Conservation (phyloP, 148 eudicot species). For the Agrostemma githago region DNA sequence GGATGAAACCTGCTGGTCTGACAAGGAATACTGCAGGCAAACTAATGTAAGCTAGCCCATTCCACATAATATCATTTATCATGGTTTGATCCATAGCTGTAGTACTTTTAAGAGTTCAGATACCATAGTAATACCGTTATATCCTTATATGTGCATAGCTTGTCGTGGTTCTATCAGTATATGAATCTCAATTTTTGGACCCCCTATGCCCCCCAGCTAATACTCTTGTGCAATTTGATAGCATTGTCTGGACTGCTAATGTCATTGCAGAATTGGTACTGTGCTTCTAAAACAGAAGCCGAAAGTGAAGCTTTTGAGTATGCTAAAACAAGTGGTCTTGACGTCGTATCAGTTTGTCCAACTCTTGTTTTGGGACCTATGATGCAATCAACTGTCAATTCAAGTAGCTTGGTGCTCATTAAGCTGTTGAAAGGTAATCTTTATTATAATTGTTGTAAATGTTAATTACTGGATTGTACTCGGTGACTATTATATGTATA, state of each 20-base stretch:
- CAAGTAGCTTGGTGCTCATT: slow-evolving; percentile 68
- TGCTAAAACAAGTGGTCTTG: slow-evolving; percentile 54
- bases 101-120: not conserved
- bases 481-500: too few species aligned
- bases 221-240: not conserved
- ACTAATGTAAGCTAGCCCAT: slow-evolving; percentile 27
- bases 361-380: slow-evolving; percentile 61
- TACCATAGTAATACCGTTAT: not conserved
- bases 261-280: slow-evolving; percentile 70
- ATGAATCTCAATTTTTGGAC: not conserved
- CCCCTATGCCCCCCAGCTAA: not conserved
- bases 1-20: slow-evolving; percentile 61
- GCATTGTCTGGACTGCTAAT: not conserved
- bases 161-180: not conserved
- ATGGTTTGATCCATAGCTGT: not conserved
- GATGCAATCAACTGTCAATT: slow-evolving; percentile 51
- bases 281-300: slow-evolving; percentile 66
- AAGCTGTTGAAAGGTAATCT: slow-evolving; percentile 69
- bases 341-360: slow-evolving; percentile 65
- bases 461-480: not conserved
- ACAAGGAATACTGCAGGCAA: slow-evolving; percentile 34
- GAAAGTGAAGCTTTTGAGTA: slow-evolving; percentile 68
- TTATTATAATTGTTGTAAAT: slow-evolving; percentile 4
- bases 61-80: not conserved
- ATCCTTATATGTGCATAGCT: not conserved